A percentile compares a stretch with the other conserved stretches of the same genome.
Evolutionary conservation across 352 stramenopile species (phyloP).

Genomic region (Paralagenidium karlingii): DNA sequence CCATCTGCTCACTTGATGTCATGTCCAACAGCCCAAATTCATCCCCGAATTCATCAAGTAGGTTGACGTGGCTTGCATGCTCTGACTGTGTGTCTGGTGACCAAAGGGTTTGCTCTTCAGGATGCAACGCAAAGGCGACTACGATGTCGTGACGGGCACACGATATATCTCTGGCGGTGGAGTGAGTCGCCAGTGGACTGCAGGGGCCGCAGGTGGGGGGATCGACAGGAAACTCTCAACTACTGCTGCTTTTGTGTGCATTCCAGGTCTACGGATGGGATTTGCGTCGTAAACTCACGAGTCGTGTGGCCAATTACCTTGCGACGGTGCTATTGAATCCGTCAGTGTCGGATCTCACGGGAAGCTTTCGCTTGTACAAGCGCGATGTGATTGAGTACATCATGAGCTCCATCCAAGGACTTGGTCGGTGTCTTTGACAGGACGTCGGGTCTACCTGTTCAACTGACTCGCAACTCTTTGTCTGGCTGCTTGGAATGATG

Average conservation of each 20-base stretch:
- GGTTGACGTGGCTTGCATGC: constrained; percentile 1
- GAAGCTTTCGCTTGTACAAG: constrained; percentile 96
- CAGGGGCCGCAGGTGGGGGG: neutral
- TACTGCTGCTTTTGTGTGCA: constrained; percentile 1
- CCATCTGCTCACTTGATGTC: neutral
- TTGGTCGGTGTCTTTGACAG: no score
- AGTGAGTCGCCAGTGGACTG: constrained; percentile 69
- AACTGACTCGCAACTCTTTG: constrained; percentile 2
- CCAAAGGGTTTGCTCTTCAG: constrained; percentile 13
- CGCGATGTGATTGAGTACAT: constrained; percentile 90
- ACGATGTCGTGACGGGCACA: constrained; percentile 95
- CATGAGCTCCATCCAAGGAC: constrained; percentile 78
- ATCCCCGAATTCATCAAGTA: constrained; percentile 89
- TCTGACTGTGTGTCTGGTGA: neutral
- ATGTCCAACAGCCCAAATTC: constrained; percentile 84
- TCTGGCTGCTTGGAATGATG: constrained; percentile 1
- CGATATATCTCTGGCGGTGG: constrained; percentile 89
- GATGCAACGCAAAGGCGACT: constrained; percentile 56
- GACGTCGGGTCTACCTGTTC: no score
- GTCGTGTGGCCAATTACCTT: constrained; percentile 95
- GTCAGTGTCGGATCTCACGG: constrained; percentile 92
- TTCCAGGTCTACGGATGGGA: constrained; percentile 93
- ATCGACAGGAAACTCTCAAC: neutral
- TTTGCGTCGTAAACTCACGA: constrained; percentile 92
- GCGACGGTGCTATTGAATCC: constrained; percentile 94